These are phyloP conservation scores for Kurtzmaniella cleridarum DNA, from an alignment of 805 yeast species.

Conservation along the genomic window DNA sequence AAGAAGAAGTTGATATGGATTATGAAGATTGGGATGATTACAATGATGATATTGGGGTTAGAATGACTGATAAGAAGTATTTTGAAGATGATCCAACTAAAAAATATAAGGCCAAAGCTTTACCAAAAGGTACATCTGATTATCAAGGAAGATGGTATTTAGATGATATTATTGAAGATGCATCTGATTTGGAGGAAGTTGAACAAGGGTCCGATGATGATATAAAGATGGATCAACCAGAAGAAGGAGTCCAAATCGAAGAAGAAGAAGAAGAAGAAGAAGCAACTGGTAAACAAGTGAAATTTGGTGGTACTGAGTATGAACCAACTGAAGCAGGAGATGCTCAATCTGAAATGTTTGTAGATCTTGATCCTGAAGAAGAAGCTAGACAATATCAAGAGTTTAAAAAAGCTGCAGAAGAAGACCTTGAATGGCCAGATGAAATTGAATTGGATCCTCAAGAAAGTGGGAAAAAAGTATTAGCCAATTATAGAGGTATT, in stretches of 20 bases:
- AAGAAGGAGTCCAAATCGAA: slow-evolving; percentile 18
- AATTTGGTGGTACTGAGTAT: slow-evolving; percentile 25
- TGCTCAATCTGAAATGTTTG: slow-evolving; percentile 49
- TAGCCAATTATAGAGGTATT: slow-evolving; percentile 79
- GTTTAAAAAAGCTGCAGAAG: slow-evolving; percentile 66
- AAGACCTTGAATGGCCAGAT: slow-evolving; percentile 92
- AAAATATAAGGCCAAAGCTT: slow-evolving; percentile 25
- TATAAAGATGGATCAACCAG: slow-evolving; percentile 25
- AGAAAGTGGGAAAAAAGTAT: slow-evolving; percentile 69
- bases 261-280: slow-evolving; percentile 22
- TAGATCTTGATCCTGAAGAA: slow-evolving; percentile 75
- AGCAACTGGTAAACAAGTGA: slow-evolving; percentile 7
- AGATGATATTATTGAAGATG: slow-evolving; percentile 46
- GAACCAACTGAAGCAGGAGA: slow-evolving; percentile 44
- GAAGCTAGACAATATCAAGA: slow-evolving; percentile 71
- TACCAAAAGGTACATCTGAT: slow-evolving; percentile 70
- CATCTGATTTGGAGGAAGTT: slow-evolving; percentile 40
- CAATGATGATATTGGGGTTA: slow-evolving; percentile 35
- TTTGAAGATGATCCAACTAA: slow-evolving; percentile 27
- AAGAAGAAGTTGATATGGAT: slow-evolving; percentile 47
- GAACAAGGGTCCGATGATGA: slow-evolving; percentile 34
- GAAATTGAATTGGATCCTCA: slow-evolving; percentile 81
- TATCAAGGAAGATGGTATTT: slow-evolving; percentile 74
- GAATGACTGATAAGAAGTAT: slow-evolving; percentile 54
- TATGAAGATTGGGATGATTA: slow-evolving; percentile 24